Conservation (phyloP, 2,329 filamentous ascomycete species). For the Helotiales sp. region DNA sequence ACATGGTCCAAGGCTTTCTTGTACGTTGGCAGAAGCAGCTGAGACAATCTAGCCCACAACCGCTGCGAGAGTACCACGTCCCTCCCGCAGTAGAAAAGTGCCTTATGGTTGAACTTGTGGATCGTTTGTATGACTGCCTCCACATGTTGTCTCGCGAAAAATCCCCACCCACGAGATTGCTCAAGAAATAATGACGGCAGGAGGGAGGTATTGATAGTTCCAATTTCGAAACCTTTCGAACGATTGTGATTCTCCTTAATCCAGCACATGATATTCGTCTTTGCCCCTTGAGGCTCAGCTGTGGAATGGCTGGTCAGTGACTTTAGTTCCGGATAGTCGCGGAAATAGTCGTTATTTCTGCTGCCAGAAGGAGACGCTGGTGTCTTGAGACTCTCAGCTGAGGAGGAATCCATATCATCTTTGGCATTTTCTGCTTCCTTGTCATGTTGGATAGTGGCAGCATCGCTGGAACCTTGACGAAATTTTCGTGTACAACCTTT, state of each 20-base stretch:
- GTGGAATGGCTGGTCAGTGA: not conserved
- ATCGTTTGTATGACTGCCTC: slow-evolving; percentile 40
- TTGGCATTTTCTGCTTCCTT: too few species aligned
- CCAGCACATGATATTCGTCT: slow-evolving; percentile 8
- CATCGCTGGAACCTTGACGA: too few species aligned
- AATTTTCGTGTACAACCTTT: too few species aligned
- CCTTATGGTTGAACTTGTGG: slow-evolving; percentile 54
- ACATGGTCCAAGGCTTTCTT: slow-evolving; percentile 53
- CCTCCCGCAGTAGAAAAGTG: slow-evolving; percentile 50
- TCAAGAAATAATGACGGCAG: slow-evolving; percentile 54
- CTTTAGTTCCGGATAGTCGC: slow-evolving; percentile 1
- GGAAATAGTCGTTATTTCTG: too few species aligned
- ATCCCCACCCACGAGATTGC: slow-evolving; percentile 59
- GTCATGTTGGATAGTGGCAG: too few species aligned
- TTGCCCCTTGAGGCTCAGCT: not conserved
- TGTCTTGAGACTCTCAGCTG: too few species aligned
- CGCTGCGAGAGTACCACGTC: slow-evolving; percentile 50
- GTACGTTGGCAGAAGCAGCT: slow-evolving; percentile 54
- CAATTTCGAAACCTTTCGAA: slow-evolving; percentile 24
- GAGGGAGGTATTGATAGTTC: slow-evolving; percentile 37
- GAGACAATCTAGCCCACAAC: slow-evolving; percentile 51
- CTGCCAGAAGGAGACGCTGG: too few species aligned
- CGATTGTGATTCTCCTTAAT: slow-evolving; percentile 4
- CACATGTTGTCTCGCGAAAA: not conserved
- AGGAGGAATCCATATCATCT: too few species aligned